These are phyloP conservation scores for Moelleriella libera DNA, from an alignment of 2,329 filamentous ascomycete species.

Conservation along the genomic window DNA sequence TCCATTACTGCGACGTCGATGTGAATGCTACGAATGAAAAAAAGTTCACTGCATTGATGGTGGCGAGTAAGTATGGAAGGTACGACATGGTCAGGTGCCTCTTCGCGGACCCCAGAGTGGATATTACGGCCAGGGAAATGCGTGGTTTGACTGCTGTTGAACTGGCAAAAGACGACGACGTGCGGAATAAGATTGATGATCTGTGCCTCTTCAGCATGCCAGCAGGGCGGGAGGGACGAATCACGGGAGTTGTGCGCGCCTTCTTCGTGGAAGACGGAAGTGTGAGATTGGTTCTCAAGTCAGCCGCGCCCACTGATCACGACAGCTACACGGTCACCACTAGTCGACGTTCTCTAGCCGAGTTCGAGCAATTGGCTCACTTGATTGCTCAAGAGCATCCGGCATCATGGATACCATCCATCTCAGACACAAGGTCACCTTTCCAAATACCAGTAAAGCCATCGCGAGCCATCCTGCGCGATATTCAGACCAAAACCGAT, in stretches of 20 bases:
- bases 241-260: conserved; percentile 84
- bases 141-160: conserved; percentile 89
- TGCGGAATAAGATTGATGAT: conserved; percentile 92
- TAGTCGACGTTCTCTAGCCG: conserved; percentile 70
- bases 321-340: conserved; percentile 89
- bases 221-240: conserved; percentile 60
- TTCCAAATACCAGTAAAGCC: conserved; percentile 91
- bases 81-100: conserved; percentile 84
- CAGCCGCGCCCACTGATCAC: conserved; percentile 69
- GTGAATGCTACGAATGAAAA: conserved; percentile 93
- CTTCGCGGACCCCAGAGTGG: conserved; percentile 77
- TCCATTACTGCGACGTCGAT: conserved; percentile 82
- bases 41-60: conserved; percentile 90
- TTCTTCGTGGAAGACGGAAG: conserved; percentile 97
- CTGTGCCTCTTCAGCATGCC: conserved; percentile 68
- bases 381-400: conserved; percentile 82
- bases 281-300: conserved; percentile 85
- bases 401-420: conserved; percentile 80
- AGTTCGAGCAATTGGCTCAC: conserved; percentile 82
- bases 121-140: conserved; percentile 69
- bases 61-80: conserved; percentile 94
- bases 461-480: conserved; percentile 71
- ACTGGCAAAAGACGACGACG: conserved; percentile 93
- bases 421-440: conserved; percentile 66
- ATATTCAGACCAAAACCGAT: conserved; percentile 77